Base-by-base conservation (phyloP, 2,329 filamentous ascomycete genomes). In the Fusarium xyrophilum region DNA sequence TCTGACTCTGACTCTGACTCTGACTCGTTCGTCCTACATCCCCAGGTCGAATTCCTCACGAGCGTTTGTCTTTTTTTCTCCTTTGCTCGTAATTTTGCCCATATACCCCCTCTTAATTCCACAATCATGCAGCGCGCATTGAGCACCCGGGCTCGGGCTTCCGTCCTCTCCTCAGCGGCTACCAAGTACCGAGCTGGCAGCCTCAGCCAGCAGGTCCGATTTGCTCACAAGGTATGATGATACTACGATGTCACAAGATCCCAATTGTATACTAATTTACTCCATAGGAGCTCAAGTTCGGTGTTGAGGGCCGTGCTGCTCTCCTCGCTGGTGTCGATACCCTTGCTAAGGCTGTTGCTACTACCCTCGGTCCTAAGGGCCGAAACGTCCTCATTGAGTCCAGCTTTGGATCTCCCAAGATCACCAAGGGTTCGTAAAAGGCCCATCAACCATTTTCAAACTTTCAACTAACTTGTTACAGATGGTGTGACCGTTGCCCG, bases 311-410 rank as follows among this genome's bases (percentile, higher is more conserved):
- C 75, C 91, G 96, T 79, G 93, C 94, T 76, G 81, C 93, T 74
- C 90, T 99, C 69, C 88, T 99, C 73, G 90, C 90, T 78, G 96
- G 96, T 88, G 94, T 98, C 71, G 96, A 99, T 81, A 98, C 96
- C 74, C 89, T 99, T 70, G 94, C 96, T 76, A 97, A 91, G 85
- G 96, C 96, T 70, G 96, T 99, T 70, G 92, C 95, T 70, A 97
- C 95, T 68, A 99, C 96, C 71, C 88, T 99, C 67, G 96, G 96
- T 73, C 96, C 96, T 76, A 99, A 99, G 88, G 96, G 96, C 82
- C 91, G 96, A 80, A 99, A 98, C 84, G 96, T 99, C 73, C 82
- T 99, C 78, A 99, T 99, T 75, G 96, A 99, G 86, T 97, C 95
- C 69, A 93, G 93, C 86, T 99, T 97, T 78, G 96, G 96, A 81